Conservation (phyloP, 1,284 basidiomycete species). For the Grifola frondosa region DNA sequence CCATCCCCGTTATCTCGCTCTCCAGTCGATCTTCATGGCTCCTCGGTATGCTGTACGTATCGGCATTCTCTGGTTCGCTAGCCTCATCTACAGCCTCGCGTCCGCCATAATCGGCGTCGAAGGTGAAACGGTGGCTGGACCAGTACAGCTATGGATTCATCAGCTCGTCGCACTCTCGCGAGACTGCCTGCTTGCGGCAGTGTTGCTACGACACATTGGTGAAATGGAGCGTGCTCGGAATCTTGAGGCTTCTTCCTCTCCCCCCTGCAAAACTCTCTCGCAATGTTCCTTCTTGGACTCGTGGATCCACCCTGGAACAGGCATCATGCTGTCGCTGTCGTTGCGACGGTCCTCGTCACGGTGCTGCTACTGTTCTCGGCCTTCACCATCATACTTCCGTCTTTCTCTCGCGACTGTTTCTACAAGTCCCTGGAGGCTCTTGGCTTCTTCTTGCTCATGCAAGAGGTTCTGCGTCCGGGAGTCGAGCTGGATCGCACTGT, state of each 20-base stretch:
- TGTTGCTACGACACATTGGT: slow-evolving; percentile 25
- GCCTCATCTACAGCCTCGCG: slow-evolving; percentile 22
- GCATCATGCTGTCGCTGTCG: slow-evolving; percentile 10
- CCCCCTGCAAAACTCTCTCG: slow-evolving; percentile 26
- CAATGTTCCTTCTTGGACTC: slow-evolving; percentile 24
- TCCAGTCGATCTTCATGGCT: too few species aligned
- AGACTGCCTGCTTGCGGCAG: slow-evolving; percentile 23
- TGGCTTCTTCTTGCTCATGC: slow-evolving; percentile 17
- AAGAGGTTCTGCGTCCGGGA: too few species aligned
- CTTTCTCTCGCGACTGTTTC: slow-evolving; percentile 21
- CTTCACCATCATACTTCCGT: slow-evolving; percentile 22
- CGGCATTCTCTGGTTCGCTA: slow-evolving; percentile 23
- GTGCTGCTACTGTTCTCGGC: slow-evolving; percentile 17
- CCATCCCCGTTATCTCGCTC: too few species aligned
- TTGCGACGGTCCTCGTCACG: slow-evolving; percentile 18
- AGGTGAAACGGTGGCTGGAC: slow-evolving; percentile 24
- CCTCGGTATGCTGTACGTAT: slow-evolving; percentile 15
- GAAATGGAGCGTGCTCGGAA: slow-evolving; percentile 26
- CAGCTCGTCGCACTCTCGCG: slow-evolving; percentile 16
- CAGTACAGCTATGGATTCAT: slow-evolving; percentile 18
- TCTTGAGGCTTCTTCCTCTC: slow-evolving; percentile 28
- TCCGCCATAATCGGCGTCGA: slow-evolving; percentile 22
- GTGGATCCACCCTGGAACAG: slow-evolving; percentile 19
- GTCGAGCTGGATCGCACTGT: too few species aligned
- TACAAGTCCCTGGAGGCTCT: slow-evolving; percentile 29